phyloP scores from a whole-genome alignment of 202 grass and related monocot genomes.

The Dendrocalamus latiflorus region DNA sequence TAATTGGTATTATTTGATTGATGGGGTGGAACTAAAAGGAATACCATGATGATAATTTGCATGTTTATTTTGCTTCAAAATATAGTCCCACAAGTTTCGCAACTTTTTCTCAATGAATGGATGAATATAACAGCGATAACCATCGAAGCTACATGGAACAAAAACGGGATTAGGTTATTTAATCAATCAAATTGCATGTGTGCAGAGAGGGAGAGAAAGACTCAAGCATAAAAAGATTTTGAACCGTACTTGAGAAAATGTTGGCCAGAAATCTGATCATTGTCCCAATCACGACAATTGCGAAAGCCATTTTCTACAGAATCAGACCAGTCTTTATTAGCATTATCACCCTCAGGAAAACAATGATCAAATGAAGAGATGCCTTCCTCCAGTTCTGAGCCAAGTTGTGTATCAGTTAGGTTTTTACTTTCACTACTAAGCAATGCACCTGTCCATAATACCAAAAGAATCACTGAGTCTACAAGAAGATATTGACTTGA shows the following conservation, averaged over 20 bases:
- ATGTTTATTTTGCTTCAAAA: slow-evolving; percentile 28
- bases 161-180: background rate
- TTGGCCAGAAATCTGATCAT: slow-evolving; percentile 7
- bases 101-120: slow-evolving; percentile 62
- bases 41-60: slow-evolving; percentile 43
- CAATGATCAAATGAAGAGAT: slow-evolving; percentile 35
- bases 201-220: background rate
- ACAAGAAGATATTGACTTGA: slow-evolving; percentile 3
- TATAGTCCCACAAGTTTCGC: slow-evolving; percentile 29
- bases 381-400: slow-evolving; percentile 30
- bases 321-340: slow-evolving; percentile 20
- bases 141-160: slow-evolving; percentile 46
- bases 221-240: background rate
- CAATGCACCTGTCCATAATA: slow-evolving; percentile 44
- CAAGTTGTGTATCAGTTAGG: slow-evolving; percentile 10
- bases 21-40: background rate
- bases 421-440: slow-evolving; percentile 33
- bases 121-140: slow-evolving; percentile 58
- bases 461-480: slow-evolving; percentile 28
- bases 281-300: slow-evolving; percentile 14
- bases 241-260: background rate
- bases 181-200: background rate
- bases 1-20: slow-evolving; percentile 1
- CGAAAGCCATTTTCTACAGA: slow-evolving; percentile 40
- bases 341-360: slow-evolving; percentile 23